phyloP scores from a whole-genome alignment of 257 asterid species.

The Linaria vulgaris region DNA sequence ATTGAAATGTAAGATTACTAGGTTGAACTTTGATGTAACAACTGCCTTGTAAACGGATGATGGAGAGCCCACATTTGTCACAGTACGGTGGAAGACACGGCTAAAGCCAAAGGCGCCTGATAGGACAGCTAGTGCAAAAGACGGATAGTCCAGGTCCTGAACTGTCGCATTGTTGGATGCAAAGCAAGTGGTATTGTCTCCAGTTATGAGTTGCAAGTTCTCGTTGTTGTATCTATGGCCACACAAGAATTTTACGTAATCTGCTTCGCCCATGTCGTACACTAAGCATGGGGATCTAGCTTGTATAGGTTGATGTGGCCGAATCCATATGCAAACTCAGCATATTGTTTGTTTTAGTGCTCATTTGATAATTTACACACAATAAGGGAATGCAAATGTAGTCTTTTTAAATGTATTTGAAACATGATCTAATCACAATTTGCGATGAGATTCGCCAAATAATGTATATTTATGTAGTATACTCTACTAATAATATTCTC shows the following conservation, averaged over 20 bases:
- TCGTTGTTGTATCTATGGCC: slow-evolving; percentile 65
- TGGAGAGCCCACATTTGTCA: slow-evolving; percentile 63
- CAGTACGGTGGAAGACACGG: slow-evolving; percentile 41
- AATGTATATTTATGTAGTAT: background rate
- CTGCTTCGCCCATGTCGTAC: slow-evolving; percentile 50
- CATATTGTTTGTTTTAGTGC: slow-evolving; percentile 37
- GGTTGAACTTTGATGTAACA: slow-evolving; percentile 44
- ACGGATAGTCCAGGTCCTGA: slow-evolving; percentile 64
- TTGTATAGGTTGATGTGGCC: slow-evolving; percentile 68
- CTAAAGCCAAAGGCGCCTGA: slow-evolving; percentile 12
- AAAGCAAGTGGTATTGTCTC: slow-evolving; percentile 52
- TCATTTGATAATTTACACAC: slow-evolving; percentile 46
- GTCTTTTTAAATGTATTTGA: background rate
- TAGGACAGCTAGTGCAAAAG: slow-evolving; percentile 41
- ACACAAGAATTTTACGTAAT: slow-evolving; percentile 60
- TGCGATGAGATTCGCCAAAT: slow-evolving; percentile 1
- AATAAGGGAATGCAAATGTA: background rate
- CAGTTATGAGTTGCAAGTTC: slow-evolving; percentile 44
- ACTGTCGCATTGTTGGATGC: slow-evolving; percentile 40
- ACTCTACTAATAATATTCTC: too few relatives aligned
- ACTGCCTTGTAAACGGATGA: slow-evolving; percentile 46
- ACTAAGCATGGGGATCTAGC: slow-evolving; percentile 63
- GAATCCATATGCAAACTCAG: slow-evolving; percentile 66
- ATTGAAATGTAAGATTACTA: slow-evolving; percentile 35
- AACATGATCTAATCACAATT: too few relatives aligned